These are phyloP conservation scores for Arachnomyces sp. DNA, from an alignment of 2,329 filamentous ascomycete genomes.

Conservation along the genomic window DNA sequence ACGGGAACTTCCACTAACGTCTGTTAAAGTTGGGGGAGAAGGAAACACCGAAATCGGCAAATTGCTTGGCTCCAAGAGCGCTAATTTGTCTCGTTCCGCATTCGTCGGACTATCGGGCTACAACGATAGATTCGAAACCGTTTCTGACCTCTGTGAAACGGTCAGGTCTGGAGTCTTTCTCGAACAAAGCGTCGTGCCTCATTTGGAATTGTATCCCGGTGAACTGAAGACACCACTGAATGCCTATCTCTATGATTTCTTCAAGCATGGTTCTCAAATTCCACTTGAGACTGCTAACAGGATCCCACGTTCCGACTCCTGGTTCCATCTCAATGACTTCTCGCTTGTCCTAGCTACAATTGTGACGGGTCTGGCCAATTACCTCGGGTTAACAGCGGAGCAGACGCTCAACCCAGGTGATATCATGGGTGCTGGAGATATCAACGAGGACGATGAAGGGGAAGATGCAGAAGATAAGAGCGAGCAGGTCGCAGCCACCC, in stretches of 20 bases:
- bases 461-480: constrained; percentile 1
- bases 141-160: constrained; percentile 60
- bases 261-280: constrained; percentile 60
- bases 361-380: constrained; percentile 25
- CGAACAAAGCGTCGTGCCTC: constrained; percentile 65
- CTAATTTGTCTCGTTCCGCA: constrained; percentile 41
- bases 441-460: constrained; percentile 15
- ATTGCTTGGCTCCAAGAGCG: constrained; percentile 5
- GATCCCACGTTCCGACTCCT: constrained; percentile 60
- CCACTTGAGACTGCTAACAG: constrained; percentile 58
- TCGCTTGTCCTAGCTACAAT: constrained; percentile 41
- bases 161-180: constrained; percentile 64
- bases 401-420: constrained; percentile 17
- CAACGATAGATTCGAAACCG: constrained; percentile 55
- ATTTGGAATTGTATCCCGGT: constrained; percentile 55
- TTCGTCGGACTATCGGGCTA: constrained; percentile 67
- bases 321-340: constrained; percentile 65
- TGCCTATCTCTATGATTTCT: constrained; percentile 61
- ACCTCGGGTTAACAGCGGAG: constrained; percentile 20
- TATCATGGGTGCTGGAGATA: constrained; percentile 23
- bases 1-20: constrained; percentile 51
- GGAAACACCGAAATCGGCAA: constrained; percentile 7
- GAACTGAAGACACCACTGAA: constrained; percentile 41
- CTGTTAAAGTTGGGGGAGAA: constrained; percentile 36
- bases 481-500: too few species aligned